Evolutionary conservation across 1,139 yeast genomes (phyloP), one percentile per base, ranked within the genome.

Genomic region (Blastobotrys persicus): DNA sequence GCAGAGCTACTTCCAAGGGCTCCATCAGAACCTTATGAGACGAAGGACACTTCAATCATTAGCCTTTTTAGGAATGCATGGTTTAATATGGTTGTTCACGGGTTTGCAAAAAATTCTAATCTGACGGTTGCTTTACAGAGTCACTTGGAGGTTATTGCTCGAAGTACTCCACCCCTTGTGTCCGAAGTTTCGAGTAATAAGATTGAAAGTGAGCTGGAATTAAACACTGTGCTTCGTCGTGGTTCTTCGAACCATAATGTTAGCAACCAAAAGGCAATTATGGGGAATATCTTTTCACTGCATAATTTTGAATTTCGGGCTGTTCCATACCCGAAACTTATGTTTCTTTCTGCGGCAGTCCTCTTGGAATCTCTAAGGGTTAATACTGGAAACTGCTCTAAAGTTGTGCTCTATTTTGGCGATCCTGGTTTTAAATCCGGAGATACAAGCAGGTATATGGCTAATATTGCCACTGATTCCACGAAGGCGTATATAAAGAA

Each of bases 41-140:
- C 80, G 20, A 64, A 64, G 11, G 78, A 80, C 49, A 70, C 77
- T 38, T 73, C 70, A 13, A 75, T 79, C 1, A 70, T 79, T 47
- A 72, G 78, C 42, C 70, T 84, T 51, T 88, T 91, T 71, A 80
- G 95, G 62, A 87, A 92, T 65, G 81, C 88, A 45, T 94, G 99
- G 99, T 89, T 87, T 65, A 92, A 91, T 62, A 76, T 92, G 78
- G 94, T 85, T 3, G 88, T 91, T 40, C 96, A 92, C 67, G 98
- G 98, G 0, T 89, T 83, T 64, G 78, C 83, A 19, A 73, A 75
- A 46, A 76, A 77, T 46, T 83, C 95, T 0, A 73, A 74, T 12
- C 72, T 81, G 60, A 77, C 83, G 9, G 69, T 72, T 48, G 68
- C 70, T 9, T 76, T 78, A 60, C 64, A 69, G 48, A 54, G 55